Percentiles rank a stretch among this genome's conserved stretches.
phyloP scores from a whole-genome alignment of 1,284 basidiomycete genomes.

The Trichosporon asahii region DNA sequence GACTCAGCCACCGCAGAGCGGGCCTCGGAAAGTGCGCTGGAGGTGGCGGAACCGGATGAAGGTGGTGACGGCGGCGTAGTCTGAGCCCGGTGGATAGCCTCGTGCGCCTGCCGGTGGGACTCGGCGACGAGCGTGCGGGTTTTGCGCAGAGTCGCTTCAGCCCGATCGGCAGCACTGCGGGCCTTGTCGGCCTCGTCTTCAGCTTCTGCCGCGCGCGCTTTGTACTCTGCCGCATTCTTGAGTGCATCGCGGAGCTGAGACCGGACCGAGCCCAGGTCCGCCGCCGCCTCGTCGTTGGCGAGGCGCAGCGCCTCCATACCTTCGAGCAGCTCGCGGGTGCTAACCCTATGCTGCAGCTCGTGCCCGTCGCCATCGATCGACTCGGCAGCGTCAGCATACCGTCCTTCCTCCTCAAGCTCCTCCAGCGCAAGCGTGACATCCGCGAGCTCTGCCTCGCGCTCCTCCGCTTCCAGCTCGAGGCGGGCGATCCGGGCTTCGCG shows the following conservation, averaged over 20 bases:
- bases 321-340: slow-evolving; percentile 10
- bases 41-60: background rate
- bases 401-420: background rate
- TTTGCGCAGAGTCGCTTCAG: background rate
- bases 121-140: background rate
- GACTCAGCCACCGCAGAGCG: background rate
- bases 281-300: background rate
- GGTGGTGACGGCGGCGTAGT: background rate
- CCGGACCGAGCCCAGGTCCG: background rate
- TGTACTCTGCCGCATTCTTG: background rate
- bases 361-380: background rate
- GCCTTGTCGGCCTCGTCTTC: background rate
- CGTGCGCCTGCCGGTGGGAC: background rate
- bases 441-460: background rate
- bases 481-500: background rate
- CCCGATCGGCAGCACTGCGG: background rate
- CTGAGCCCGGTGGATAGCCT: background rate
- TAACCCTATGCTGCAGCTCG: slow-evolving; percentile 4
- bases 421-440: background rate
- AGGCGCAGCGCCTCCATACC: background rate
- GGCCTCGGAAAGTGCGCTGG: background rate
- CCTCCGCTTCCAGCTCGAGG: background rate
- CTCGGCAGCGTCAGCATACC: background rate
- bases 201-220: background rate
- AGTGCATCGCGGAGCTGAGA: background rate